phyloP scores from a whole-genome alignment of 1,284 basidiomycete species.

The Irpex lacteus region DNA sequence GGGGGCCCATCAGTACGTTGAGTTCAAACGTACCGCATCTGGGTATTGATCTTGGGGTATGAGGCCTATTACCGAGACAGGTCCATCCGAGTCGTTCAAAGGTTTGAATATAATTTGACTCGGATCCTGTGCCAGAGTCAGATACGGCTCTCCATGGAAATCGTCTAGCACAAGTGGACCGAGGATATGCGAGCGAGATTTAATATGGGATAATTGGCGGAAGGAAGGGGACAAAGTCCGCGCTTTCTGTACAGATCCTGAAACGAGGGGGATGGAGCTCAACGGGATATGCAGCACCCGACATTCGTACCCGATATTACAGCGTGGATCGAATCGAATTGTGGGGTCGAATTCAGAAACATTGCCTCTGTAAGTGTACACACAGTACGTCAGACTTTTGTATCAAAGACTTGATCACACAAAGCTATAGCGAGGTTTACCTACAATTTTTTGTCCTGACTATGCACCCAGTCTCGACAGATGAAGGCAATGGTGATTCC shows the following conservation, averaged over 20 bases:
- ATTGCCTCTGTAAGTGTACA: constrained; percentile 33
- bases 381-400: background rate
- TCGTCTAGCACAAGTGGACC: constrained; percentile 44
- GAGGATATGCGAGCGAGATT: constrained; percentile 32
- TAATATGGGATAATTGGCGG: constrained; percentile 34
- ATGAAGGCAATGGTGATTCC: constrained; percentile 58
- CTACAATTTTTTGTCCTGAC: constrained; percentile 3
- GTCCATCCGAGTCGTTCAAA: constrained; percentile 27
- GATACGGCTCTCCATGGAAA: constrained; percentile 39
- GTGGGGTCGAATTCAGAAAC: constrained; percentile 44
- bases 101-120: constrained; percentile 47
- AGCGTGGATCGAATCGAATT: constrained; percentile 42
- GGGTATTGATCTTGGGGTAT: background rate
- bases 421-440: constrained; percentile 9
- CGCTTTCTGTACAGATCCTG: constrained; percentile 36
- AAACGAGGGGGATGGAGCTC: constrained; percentile 43
- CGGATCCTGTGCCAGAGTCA: constrained; percentile 43
- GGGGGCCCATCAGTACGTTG: constrained; percentile 13
- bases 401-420: constrained; percentile 24
- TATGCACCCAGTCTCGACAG: constrained; percentile 32
- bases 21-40: constrained; percentile 1
- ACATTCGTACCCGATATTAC: constrained; percentile 50
- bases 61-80: constrained; percentile 24
- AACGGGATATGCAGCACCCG: constrained; percentile 45
- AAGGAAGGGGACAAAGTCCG: constrained; percentile 38